Evolutionary conservation across 352 stramenopile species (phyloP).

Genomic region (Blastocystis hominis): DNA sequence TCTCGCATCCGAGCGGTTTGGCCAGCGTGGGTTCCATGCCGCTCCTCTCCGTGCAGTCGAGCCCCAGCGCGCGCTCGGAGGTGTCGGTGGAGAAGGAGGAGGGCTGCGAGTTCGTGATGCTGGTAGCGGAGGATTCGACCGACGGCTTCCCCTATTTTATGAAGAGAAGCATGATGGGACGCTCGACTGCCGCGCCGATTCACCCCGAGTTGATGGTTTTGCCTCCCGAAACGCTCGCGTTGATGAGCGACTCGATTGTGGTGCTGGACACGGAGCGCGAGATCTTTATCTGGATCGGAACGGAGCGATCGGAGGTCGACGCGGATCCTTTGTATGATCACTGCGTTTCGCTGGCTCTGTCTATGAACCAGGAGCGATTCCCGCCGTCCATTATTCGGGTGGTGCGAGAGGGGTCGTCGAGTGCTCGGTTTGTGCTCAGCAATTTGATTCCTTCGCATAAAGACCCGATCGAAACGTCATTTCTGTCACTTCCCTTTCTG

Average conservation of each 20-base stretch:
- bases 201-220: not conserved
- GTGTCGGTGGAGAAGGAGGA: not conserved
- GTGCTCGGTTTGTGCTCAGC: constrained; percentile 6
- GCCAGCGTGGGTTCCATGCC: not conserved
- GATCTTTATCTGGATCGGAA: constrained; percentile 38
- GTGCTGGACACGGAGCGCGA: constrained; percentile 21
- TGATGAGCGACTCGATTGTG: constrained; percentile 13
- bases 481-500: not conserved
- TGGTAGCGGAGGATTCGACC: not conserved
- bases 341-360: not conserved
- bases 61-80: not conserved
- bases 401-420: not conserved
- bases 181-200: not conserved
- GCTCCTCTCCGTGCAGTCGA: not conserved
- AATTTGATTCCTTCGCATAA: constrained; percentile 54
- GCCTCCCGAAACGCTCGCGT: constrained; percentile 15
- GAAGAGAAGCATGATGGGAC: not conserved
- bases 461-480: not conserved
- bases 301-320: not conserved
- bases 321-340: not conserved
- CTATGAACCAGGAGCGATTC: not conserved
- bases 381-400: not conserved
- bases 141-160: not conserved
- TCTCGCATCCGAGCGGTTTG: not conserved
- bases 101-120: not conserved